phyloP scores from a whole-genome alignment of 2,329 filamentous ascomycete species.

The Parastagonospora avenae region DNA sequence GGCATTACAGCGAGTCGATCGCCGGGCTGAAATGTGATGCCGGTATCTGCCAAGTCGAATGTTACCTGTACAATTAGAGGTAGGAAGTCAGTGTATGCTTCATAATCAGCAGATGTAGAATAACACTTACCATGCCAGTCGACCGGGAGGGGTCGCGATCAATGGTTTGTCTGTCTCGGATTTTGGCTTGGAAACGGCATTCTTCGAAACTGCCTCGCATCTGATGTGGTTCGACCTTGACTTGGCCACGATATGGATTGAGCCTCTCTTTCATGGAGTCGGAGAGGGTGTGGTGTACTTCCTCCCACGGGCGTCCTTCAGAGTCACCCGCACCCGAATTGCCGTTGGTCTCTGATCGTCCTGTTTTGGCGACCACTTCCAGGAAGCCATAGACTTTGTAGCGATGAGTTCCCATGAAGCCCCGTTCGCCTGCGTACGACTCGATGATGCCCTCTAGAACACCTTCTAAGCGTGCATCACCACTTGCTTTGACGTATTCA shows the following conservation, averaged over 20 bases:
- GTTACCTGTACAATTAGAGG: constrained; percentile 25
- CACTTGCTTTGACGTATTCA: constrained; percentile 56
- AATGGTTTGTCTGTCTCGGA: constrained; percentile 52
- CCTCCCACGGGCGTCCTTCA: constrained; percentile 55
- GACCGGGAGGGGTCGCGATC: constrained; percentile 54
- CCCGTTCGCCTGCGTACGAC: constrained; percentile 59
- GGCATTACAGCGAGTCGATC: constrained; percentile 61
- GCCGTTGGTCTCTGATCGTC: constrained; percentile 60
- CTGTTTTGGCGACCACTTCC: constrained; percentile 60
- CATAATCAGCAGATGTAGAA: too few relatives aligned
- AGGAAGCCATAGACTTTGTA: constrained; percentile 63
- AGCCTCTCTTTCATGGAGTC: constrained; percentile 60
- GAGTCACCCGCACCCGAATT: constrained; percentile 53
- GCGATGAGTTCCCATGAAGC: constrained; percentile 61
- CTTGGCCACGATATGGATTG: constrained; percentile 54
- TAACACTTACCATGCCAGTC: constrained; percentile 50
- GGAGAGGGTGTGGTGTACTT: constrained; percentile 57
- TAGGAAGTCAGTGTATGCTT: too few relatives aligned
- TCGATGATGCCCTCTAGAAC: constrained; percentile 61
- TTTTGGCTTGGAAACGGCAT: constrained; percentile 55
- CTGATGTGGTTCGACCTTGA: constrained; percentile 57
- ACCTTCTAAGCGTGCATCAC: constrained; percentile 56
- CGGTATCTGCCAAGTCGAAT: constrained; percentile 58
- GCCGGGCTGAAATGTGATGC: constrained; percentile 58
- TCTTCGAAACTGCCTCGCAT: constrained; percentile 62